A percentile compares a stretch with the other conserved stretches of the same genome.
Conservation (phyloP, 2,329 filamentous ascomycete genomes). For the Ophiostoma pallidulum region DNA sequence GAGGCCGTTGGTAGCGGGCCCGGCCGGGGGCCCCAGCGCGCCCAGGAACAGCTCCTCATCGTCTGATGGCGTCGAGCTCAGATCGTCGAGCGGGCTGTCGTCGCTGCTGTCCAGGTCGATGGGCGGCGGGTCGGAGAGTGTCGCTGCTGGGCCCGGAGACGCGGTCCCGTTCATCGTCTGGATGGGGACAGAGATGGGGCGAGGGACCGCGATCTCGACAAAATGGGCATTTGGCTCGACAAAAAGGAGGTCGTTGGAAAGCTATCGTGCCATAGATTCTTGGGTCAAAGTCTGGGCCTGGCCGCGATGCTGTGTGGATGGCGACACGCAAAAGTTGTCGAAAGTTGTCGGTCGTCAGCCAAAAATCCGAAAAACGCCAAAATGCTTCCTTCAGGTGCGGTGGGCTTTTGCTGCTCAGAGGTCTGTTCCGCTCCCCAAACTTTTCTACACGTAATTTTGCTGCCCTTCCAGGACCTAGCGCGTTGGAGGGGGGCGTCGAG, state of each 20-base stretch:
- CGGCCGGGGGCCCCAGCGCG: constrained; percentile 3
- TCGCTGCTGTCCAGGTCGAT: constrained; percentile 7
- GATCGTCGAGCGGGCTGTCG: constrained; percentile 7
- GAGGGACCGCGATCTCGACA: constrained; percentile 44
- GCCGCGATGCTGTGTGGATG: constrained; percentile 39
- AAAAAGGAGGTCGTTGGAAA: constrained; percentile 48
- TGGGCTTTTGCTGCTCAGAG: too few species aligned
- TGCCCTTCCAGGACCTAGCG: neutral
- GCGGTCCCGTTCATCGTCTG: constrained; percentile 52
- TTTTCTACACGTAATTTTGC: constrained; percentile 8
- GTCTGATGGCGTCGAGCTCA: constrained; percentile 6
- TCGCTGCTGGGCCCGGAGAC: constrained; percentile 40
- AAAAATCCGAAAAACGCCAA: constrained; percentile 33
- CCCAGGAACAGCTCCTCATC: constrained; percentile 7
- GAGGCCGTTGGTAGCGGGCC: neutral
- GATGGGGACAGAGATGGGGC: constrained; percentile 30
- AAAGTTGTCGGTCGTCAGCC: constrained; percentile 39
- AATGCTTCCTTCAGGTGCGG: neutral
- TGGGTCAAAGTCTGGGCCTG: constrained; percentile 45
- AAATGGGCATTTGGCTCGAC: constrained; percentile 47
- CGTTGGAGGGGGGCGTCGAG: constrained; percentile 7
- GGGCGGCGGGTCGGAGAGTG: constrained; percentile 23
- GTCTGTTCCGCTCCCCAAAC: too few species aligned
- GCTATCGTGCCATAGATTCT: constrained; percentile 35
- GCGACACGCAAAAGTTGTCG: constrained; percentile 34